phyloP scores from a whole-genome alignment of 2,329 filamentous ascomycete genomes.

The Plenodomus biglobosus region DNA sequence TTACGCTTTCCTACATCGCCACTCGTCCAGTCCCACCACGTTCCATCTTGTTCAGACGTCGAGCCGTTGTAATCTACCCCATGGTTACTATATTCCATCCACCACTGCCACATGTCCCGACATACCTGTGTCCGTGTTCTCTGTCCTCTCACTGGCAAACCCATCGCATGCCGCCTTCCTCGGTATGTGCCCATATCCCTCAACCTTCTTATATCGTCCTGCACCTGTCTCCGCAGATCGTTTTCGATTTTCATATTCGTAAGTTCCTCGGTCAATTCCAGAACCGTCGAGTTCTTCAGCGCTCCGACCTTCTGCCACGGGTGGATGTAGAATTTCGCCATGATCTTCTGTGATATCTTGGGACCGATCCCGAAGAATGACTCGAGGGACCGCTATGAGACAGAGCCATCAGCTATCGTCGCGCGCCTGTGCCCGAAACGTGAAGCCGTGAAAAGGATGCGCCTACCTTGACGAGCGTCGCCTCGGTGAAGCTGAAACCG shows the following conservation, averaged over 20 bases:
- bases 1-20: slow-evolving; percentile 26
- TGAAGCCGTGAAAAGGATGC: not conserved
- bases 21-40: slow-evolving; percentile 47
- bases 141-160: slow-evolving; percentile 87
- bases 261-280: slow-evolving; percentile 80
- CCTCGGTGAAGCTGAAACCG: slow-evolving; percentile 82
- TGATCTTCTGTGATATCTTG: slow-evolving; percentile 63
- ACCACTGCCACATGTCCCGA: slow-evolving; percentile 12
- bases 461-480: slow-evolving; percentile 67
- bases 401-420: slow-evolving; percentile 7
- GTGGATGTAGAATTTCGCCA: slow-evolving; percentile 89
- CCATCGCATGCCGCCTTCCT: slow-evolving; percentile 89
- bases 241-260: slow-evolving; percentile 93
- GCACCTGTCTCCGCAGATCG: slow-evolving; percentile 73
- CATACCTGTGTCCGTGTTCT: slow-evolving; percentile 73
- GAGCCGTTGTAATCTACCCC: slow-evolving; percentile 58
- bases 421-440: slow-evolving; percentile 33
- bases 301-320: slow-evolving; percentile 75
- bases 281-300: slow-evolving; percentile 73
- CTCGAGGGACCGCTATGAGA: slow-evolving; percentile 65
- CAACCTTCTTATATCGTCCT: slow-evolving; percentile 82
- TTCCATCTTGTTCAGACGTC: slow-evolving; percentile 61
- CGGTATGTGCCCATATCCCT: slow-evolving; percentile 90
- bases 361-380: slow-evolving; percentile 42
- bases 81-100: slow-evolving; percentile 12